Evolutionary conservation across 495 filamentous ascomycete species (phyloP).

Genomic region (Lasiosphaeria ovina): DNA sequence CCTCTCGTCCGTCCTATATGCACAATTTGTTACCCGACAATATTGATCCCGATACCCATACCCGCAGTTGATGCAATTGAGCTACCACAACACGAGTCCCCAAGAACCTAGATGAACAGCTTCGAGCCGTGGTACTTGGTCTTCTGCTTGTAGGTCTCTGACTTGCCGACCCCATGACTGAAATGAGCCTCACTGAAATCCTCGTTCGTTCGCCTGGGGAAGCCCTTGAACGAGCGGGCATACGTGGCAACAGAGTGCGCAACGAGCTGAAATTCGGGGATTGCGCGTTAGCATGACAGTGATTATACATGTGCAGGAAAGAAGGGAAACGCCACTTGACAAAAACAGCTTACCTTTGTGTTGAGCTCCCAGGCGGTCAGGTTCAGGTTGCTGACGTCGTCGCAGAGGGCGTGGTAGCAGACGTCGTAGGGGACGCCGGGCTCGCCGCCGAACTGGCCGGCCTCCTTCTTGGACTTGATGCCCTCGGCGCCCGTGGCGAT

Average conservation of each 20-base stretch:
- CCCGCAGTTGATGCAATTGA: no score
- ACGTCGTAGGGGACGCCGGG: constrained; percentile 52
- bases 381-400: constrained; percentile 49
- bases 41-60: no score
- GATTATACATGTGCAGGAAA: not conserved
- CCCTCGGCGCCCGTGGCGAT: constrained; percentile 63
- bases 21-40: no score
- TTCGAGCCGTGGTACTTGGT: constrained; percentile 40
- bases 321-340: not conserved
- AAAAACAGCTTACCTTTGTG: constrained; percentile 40
- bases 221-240: constrained; percentile 51
- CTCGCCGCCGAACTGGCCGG: constrained; percentile 50
- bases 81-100: no score
- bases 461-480: constrained; percentile 53
- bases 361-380: constrained; percentile 54
- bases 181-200: not conserved
- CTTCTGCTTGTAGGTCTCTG: constrained; percentile 16
- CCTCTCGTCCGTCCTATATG: no score
- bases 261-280: constrained; percentile 38
- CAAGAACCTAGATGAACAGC: constrained; percentile 27
- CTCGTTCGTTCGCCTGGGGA: constrained; percentile 44
- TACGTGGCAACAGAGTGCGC: constrained; percentile 55
- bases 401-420: constrained; percentile 57
- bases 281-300: constrained; percentile 4
- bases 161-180: constrained; percentile 2